phyloP scores from a whole-genome alignment of 306 rosid genomes.

The Corylus avellana region DNA sequence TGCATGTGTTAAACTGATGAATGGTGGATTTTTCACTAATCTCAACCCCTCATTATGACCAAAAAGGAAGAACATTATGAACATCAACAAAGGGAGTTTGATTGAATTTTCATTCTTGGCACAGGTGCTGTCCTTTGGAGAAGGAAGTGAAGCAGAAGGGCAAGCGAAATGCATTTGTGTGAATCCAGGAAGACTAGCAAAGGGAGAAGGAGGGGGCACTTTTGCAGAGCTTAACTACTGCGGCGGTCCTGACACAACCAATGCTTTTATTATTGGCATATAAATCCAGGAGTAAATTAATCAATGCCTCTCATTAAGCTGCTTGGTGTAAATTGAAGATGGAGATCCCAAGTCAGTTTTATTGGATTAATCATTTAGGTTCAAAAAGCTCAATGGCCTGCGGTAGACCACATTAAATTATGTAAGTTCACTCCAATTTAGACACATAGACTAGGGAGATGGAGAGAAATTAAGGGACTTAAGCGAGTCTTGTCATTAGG shows the following conservation, averaged over 20 bases:
- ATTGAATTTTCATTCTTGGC: neutral
- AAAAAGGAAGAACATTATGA: neutral
- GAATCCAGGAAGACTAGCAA: conserved; percentile 89
- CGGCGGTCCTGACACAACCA: conserved; percentile 54
- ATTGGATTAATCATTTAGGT: neutral
- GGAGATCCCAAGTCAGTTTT: neutral
- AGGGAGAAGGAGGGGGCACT: conserved; percentile 98
- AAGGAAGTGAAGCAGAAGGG: conserved; percentile 43
- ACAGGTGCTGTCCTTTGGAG: conserved; percentile 63
- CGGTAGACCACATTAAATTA: neutral
- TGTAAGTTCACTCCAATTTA: neutral
- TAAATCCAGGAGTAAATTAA: conserved; percentile 27
- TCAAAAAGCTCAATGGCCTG: neutral
- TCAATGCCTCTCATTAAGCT: neutral
- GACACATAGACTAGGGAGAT: neutral
- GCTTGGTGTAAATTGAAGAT: conserved; percentile 1
- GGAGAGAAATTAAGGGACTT: neutral
- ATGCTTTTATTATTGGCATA: conserved; percentile 66
- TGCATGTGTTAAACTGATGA: neutral
- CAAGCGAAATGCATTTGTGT: conserved; percentile 62
- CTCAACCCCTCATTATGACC: neutral
- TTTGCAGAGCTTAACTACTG: conserved; percentile 74
- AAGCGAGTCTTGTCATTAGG: too few relatives aligned
- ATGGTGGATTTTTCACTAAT: neutral
- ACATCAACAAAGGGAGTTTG: neutral